Conservation (phyloP, 352 stramenopile genomes). For the Globisporangium okanoganense region DNA sequence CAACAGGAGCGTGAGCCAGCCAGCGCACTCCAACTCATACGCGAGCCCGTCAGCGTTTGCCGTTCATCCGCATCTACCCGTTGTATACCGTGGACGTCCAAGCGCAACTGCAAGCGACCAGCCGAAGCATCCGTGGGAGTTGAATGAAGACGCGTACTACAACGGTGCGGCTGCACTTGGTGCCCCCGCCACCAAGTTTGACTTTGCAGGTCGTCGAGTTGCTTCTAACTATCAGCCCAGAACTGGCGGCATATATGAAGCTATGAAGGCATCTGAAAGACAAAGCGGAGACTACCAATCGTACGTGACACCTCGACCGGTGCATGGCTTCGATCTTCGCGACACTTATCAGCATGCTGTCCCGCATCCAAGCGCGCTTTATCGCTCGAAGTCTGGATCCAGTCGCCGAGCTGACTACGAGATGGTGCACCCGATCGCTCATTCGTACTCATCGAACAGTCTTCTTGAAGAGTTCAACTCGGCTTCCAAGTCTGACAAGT, state of each 20-base stretch:
- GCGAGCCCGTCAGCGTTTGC: constrained; percentile 3
- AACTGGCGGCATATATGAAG: constrained; percentile 6
- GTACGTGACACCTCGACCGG: background rate
- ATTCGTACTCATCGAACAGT: constrained; percentile 66
- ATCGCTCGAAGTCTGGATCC: constrained; percentile 27
- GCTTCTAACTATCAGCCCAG: constrained; percentile 3
- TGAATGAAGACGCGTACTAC: constrained; percentile 5
- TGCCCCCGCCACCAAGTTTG: background rate
- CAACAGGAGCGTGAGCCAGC: constrained; percentile 5
- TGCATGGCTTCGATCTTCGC: constrained; percentile 17
- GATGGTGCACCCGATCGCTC: constrained; percentile 47
- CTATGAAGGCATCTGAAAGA: constrained; percentile 8
- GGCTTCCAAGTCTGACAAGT: constrained; percentile 69
- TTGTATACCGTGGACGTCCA: background rate
- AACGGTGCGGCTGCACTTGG: background rate
- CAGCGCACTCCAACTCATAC: constrained; percentile 1
- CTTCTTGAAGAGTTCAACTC: constrained; percentile 83
- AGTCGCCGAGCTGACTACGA: constrained; percentile 27
- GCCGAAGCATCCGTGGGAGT: constrained; percentile 9
- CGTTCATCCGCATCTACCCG: background rate
- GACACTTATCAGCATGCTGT: constrained; percentile 22
- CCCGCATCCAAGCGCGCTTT: constrained; percentile 23
- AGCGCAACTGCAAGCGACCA: background rate
- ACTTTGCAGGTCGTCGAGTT: background rate
- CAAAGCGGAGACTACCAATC: constrained; percentile 2